Base-by-base conservation (phyloP, 1,139 yeast species). In the Hyphopichia fennica region DNA sequence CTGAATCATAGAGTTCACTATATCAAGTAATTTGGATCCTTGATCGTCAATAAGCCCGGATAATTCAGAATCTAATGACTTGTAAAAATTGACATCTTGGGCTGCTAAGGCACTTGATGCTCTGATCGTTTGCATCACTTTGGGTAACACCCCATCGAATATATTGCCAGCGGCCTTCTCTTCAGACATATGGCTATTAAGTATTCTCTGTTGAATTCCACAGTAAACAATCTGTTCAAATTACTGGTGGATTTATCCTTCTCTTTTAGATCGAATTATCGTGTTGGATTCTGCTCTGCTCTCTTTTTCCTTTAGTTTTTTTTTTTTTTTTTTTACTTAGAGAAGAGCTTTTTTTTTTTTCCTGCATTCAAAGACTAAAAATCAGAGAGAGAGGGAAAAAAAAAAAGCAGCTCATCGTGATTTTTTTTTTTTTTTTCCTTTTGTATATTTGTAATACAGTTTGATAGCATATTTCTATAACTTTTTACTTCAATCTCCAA, bases 51-150 rank as follows among this genome's bases (percentile, higher is more conserved):
- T 67, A 16, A 72, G 58, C 1, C 53, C 45, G 5, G 77, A 67
- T 23, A 87, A 58, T 0, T 62, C 57, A 2, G 70, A 55, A 55
- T 89, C 95, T n/a, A 90, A 61, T 36, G 90, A 79, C 42, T 75
- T 76, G 63, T 82, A 81, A 55, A 91, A 93, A 35, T 76, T 77
- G 20, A 90, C 77, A 66, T 93, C 99, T 49, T 87, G 89, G 0
- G 89, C 81, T 2, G 90, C 86, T 36, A 93, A 65, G 2, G 87
- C 80, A 5, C 85, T 70, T 0, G 96, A 80, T 2, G 87, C 77
- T 48, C 96, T 73, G 30, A 89, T 81, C 1, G 85, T 72, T 20
- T 72, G 72, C 39, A 79, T 72, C 3, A 79, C 72, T 44, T 66
- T 63, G 2, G 84, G 73, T 18, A 72, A 50, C 4, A 65, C 56